A percentile compares a stretch with the other conserved stretches of the same genome.
These are phyloP conservation scores for Pinus albicaulis DNA, from an alignment of 75 land plant genomes.

Conservation along the genomic window DNA sequence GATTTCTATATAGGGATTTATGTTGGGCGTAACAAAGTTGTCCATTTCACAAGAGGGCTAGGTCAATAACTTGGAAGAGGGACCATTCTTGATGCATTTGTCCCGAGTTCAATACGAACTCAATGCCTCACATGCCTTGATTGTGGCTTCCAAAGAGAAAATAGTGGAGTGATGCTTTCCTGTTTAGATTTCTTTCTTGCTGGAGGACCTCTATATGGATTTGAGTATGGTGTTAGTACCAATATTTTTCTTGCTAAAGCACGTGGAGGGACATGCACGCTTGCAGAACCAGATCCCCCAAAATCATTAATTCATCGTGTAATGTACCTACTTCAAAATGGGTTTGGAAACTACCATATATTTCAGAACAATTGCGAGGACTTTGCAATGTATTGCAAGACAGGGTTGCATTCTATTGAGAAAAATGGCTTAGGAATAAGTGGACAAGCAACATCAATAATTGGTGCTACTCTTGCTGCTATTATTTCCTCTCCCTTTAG, in stretches of 20 bases:
- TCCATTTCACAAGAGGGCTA: slow-evolving; percentile 59
- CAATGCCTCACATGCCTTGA: slow-evolving; percentile 50
- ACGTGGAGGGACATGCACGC: slow-evolving; percentile 80
- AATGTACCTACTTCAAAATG: slow-evolving; percentile 73
- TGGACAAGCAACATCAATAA: slow-evolving; percentile 79
- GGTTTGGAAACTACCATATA: slow-evolving; percentile 79
- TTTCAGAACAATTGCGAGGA: slow-evolving; percentile 86
- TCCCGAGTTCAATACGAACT: slow-evolving; percentile 2
- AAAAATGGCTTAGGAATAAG: slow-evolving; percentile 59
- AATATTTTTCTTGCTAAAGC: slow-evolving; percentile 73
- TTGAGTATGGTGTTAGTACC: slow-evolving; percentile 65
- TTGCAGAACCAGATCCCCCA: slow-evolving; percentile 59
- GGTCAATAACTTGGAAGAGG: slow-evolving; percentile 19
- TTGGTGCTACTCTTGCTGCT: slow-evolving; percentile 84
- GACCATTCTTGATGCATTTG: slow-evolving; percentile 19
- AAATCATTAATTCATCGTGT: slow-evolving; percentile 58
- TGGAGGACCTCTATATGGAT: slow-evolving; percentile 58
- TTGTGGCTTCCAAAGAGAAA: slow-evolving; percentile 66
- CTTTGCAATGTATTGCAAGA: slow-evolving; percentile 81
- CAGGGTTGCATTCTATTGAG: slow-evolving; percentile 63
- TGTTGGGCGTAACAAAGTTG: slow-evolving; percentile 70
- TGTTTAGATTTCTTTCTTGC: slow-evolving; percentile 78
- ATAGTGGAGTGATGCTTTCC: slow-evolving; percentile 70
- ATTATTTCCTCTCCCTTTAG: slow-evolving; percentile 59
- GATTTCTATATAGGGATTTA: slow-evolving; percentile 49